A percentile compares a stretch with the other conserved stretches of the same genome.
These are phyloP conservation scores for Fusarium sp. DNA, from an alignment of 2,329 filamentous ascomycete genomes.

Conservation along the genomic window DNA sequence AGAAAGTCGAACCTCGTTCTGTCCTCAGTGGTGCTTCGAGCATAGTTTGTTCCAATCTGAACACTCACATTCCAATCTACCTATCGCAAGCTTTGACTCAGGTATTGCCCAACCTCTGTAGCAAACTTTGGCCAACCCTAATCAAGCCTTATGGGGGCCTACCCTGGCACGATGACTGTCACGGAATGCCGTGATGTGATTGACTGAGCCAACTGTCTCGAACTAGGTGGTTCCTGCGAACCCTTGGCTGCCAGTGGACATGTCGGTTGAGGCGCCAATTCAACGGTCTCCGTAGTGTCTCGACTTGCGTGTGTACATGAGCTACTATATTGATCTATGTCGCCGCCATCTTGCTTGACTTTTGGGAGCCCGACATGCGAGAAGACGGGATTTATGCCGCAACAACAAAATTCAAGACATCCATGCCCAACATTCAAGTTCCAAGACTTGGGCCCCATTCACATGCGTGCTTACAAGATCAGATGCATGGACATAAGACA, in stretches of 20 bases:
- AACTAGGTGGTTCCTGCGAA: slow-evolving; percentile 47
- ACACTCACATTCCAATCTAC: slow-evolving; percentile 2
- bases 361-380: slow-evolving; percentile 35
- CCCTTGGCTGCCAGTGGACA: slow-evolving; percentile 36
- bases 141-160: slow-evolving; percentile 17
- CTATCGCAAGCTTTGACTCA: slow-evolving; percentile 16
- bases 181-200: slow-evolving; percentile 29
- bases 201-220: slow-evolving; percentile 44
- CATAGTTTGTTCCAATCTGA: slow-evolving; percentile 3
- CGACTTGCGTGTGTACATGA: slow-evolving; percentile 31
- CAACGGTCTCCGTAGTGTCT: slow-evolving; percentile 27
- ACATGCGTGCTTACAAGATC: slow-evolving; percentile 24
- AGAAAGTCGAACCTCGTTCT: background rate
- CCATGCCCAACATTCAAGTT: slow-evolving; percentile 24
- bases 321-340: slow-evolving; percentile 13
- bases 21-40: slow-evolving; percentile 11
- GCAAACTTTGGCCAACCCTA: slow-evolving; percentile 26
- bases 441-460: slow-evolving; percentile 23
- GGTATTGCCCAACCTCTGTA: slow-evolving; percentile 15
- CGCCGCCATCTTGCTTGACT: slow-evolving; percentile 26
- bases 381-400: slow-evolving; percentile 29
- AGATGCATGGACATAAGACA: slow-evolving; percentile 22
- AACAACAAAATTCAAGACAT: slow-evolving; percentile 23
- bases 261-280: slow-evolving; percentile 17
- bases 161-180: slow-evolving; percentile 30